A percentile compares a stretch with the other conserved stretches of the same genome.
Evolutionary conservation across 805 yeast genomes (phyloP).

Genomic region (Tetrapisispora taiwanensis): DNA sequence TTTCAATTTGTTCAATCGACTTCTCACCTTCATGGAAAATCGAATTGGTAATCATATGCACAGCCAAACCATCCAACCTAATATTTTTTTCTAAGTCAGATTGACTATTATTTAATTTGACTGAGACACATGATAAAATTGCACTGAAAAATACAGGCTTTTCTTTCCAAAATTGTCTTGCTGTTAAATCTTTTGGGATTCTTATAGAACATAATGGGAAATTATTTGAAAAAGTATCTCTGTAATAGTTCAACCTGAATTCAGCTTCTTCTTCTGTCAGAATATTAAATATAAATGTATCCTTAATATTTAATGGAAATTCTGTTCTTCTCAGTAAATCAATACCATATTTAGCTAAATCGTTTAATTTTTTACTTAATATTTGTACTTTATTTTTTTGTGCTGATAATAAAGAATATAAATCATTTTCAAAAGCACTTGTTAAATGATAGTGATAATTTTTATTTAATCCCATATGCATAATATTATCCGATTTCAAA

Average conservation of each 20-base stretch:
- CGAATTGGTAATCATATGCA: slow-evolving; percentile 45
- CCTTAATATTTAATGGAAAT: slow-evolving; percentile 34
- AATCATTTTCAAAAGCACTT: slow-evolving; percentile 15
- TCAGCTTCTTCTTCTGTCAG: slow-evolving; percentile 52
- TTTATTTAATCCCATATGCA: neutral
- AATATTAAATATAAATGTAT: slow-evolving; percentile 48
- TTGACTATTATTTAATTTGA: slow-evolving; percentile 27
- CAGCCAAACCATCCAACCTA: slow-evolving; percentile 42
- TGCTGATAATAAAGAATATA: slow-evolving; percentile 15
- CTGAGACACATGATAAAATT: slow-evolving; percentile 53
- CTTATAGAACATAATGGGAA: slow-evolving; percentile 46
- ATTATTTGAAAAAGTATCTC: slow-evolving; percentile 33
- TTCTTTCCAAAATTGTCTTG: slow-evolving; percentile 38
- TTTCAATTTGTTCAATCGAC: slow-evolving; percentile 54
- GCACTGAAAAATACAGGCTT: slow-evolving; percentile 57
- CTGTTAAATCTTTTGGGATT: slow-evolving; percentile 37
- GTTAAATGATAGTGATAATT: slow-evolving; percentile 1
- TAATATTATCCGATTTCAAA: neutral
- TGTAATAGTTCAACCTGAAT: slow-evolving; percentile 41
- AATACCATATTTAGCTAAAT: slow-evolving; percentile 37
- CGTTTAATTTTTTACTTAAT: slow-evolving; percentile 33
- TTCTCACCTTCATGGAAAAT: slow-evolving; percentile 61
- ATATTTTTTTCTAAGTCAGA: slow-evolving; percentile 35
- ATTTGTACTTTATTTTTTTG: slow-evolving; percentile 30
- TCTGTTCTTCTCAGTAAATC: slow-evolving; percentile 37